Percentiles rank a stretch among this genome's conserved stretches.
Evolutionary conservation across 805 yeast genomes (phyloP).

Genomic region (Metschnikowia reukaufii): DNA sequence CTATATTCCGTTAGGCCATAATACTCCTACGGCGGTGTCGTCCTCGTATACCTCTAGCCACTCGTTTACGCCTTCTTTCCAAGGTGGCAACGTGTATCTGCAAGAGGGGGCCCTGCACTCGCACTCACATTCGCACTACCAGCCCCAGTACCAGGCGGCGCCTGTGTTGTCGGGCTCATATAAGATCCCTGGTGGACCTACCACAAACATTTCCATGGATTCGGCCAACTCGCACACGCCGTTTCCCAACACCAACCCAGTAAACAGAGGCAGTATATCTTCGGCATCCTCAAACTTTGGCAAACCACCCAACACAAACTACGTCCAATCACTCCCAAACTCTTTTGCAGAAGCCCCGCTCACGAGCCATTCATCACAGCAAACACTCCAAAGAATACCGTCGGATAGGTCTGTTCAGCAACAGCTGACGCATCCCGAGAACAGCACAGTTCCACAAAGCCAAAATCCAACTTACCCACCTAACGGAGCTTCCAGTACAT

Average conservation of each 20-base stretch:
- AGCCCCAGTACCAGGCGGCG: conserved; percentile 5
- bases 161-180: conserved; percentile 14
- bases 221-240: conserved; percentile 31
- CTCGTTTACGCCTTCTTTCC: conserved; percentile 38
- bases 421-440: not conserved
- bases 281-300: conserved; percentile 1
- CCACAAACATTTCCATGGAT: conserved; percentile 55
- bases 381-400: conserved; percentile 8
- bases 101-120: not conserved
- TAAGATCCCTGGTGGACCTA: conserved; percentile 44
- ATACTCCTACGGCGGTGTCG: conserved; percentile 45
- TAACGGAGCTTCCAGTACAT: not conserved
- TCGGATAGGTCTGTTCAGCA: conserved; percentile 1
- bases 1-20: conserved; percentile 44
- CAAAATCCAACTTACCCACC: not conserved
- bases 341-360: conserved; percentile 8
- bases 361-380: conserved; percentile 9
- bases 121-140: conserved; percentile 5
- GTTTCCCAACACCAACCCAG: conserved; percentile 11
- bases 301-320: not conserved
- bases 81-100: conserved; percentile 14
- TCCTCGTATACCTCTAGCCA: conserved; percentile 44
- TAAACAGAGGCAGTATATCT: conserved; percentile 12
- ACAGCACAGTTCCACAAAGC: not conserved
- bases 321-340: conserved; percentile 12